Evolutionary conservation across 106 monocot genomes (phyloP).

Genomic region (Allium fistulosum): DNA sequence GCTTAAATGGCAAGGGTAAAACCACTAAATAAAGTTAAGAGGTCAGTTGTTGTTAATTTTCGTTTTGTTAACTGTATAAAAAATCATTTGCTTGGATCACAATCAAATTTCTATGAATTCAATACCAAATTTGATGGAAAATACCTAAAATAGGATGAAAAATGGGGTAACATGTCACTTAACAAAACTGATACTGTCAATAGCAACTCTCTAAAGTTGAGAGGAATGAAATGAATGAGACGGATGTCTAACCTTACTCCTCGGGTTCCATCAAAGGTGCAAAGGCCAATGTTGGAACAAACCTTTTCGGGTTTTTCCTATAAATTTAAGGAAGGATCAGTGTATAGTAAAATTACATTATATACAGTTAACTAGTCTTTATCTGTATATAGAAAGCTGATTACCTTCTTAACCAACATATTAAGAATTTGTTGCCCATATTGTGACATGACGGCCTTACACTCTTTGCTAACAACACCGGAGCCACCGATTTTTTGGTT

Average conservation of each 20-base stretch:
- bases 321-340: constrained; percentile 5
- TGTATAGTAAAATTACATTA: background rate
- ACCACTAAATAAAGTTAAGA: no score
- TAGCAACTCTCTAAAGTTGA: background rate
- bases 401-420: constrained; percentile 32
- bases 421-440: constrained; percentile 44
- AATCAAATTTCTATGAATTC: no score
- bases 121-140: no score
- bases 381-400: no score
- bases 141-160: no score
- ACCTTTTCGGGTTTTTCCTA: constrained; percentile 42
- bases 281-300: constrained; percentile 50
- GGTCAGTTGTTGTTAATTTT: no score
- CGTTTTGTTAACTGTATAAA: no score
- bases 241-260: constrained; percentile 35
- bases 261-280: constrained; percentile 44
- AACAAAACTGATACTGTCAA: background rate
- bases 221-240: background rate
- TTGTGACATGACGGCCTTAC: constrained; percentile 49
- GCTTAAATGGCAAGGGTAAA: no score
- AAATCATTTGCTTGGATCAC: no score
- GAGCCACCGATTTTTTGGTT: constrained; percentile 60
- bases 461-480: constrained; percentile 53
- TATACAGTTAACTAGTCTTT: background rate
- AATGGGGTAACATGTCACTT: background rate